Base-by-base conservation (phyloP, 148 eudicot species). In the Hydrangea macrophylla region DNA sequence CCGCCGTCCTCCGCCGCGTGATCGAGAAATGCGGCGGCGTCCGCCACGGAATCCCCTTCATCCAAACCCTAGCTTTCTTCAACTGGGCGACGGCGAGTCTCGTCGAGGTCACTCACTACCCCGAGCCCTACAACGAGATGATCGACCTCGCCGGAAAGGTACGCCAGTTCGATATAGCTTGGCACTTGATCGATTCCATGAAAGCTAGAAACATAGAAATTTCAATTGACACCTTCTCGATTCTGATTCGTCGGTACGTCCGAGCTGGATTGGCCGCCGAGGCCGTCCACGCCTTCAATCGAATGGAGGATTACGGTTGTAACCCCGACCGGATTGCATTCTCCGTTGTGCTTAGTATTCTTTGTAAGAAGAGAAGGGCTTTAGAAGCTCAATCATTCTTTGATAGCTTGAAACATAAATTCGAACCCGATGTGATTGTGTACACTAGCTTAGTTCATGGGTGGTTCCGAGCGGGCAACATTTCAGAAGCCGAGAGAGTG, bases 281-380 rank as follows among this genome's bases (percentile, higher is more conserved):
- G 78, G 98, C 96, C 1, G 70, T 90, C 0, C 87, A 80, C 36
- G 55, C 84, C 0, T 90, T 94, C 65, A 88, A 86, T 66, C 74
- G 98, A 68, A 94, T 90, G 89, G 95, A 88, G 66, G 98, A 94
- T n/a, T 94, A 79, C 58, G 82, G 74, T 2, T 90, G 98, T 58
- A 63, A 58, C 60, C 89, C 98, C 11, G 84, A 86, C 70, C 37
- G 32, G 53, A 69, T 73, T 36, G 88, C 85, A 0, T 90, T 88
- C 64, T 79, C 89, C 0, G 67, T 71, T 36, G 81, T 88, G 24
- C 65, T 94, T 60, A 65, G 80, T 5, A 78, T 88, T 60, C 80
- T 94, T 23, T 87, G 82, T 39, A 88, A 82, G 80, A 94, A 88
- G 66, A 73, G 91, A 54, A 81, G 80, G 62, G 92, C 90, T 1